These are phyloP conservation scores for Cladosporium sp. DNA, from an alignment of 2,329 filamentous ascomycete species.

Conservation along the genomic window DNA sequence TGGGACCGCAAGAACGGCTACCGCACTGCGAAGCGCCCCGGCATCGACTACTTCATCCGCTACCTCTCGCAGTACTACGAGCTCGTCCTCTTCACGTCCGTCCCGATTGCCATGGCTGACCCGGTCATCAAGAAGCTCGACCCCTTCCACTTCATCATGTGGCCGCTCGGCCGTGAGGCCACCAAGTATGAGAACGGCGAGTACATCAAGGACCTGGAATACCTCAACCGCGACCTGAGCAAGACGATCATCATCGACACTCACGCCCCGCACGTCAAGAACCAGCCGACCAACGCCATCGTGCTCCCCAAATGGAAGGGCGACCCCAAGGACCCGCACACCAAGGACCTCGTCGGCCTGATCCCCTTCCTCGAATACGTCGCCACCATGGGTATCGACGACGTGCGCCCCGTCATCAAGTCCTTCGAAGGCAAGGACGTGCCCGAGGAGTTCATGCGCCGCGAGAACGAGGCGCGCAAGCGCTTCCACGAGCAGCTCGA, in stretches of 20 bases:
- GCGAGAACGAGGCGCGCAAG: constrained; percentile 78
- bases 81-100: constrained; percentile 87
- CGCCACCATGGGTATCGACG: constrained; percentile 83
- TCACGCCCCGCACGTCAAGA: constrained; percentile 69
- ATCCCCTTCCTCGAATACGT: constrained; percentile 98
- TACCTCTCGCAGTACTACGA: constrained; percentile 98
- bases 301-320: constrained; percentile 86
- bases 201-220: constrained; percentile 97
- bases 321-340: constrained; percentile 58
- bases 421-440: constrained; percentile 71
- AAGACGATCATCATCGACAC: constrained; percentile 96
- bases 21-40: constrained; percentile 89
- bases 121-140: constrained; percentile 89
- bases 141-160: constrained; percentile 90
- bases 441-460: constrained; percentile 78
- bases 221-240: constrained; percentile 89
- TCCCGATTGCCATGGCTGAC: constrained; percentile 77
- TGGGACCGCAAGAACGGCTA: constrained; percentile 93
- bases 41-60: constrained; percentile 92
- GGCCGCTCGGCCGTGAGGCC: constrained; percentile 92
- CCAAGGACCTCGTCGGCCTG: constrained; percentile 72
- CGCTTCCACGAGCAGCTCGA: constrained; percentile 76
- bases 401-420: constrained; percentile 62
- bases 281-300: constrained; percentile 95
- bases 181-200: constrained; percentile 94